Conservation (phyloP, 169 alveolate species). For the Plasmodium vivax region DNA sequence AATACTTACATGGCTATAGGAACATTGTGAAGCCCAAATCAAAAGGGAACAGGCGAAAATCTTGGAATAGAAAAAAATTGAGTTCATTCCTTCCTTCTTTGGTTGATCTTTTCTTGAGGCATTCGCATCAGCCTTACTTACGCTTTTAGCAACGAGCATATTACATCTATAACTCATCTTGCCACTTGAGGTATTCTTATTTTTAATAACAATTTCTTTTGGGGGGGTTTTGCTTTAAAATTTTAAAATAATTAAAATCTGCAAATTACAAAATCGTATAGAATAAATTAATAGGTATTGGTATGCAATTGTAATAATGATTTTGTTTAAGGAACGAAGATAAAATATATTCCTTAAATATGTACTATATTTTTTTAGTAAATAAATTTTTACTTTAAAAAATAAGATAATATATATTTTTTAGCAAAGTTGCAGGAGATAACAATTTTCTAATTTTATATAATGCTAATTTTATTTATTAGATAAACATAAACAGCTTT, state of each 20-base stretch:
- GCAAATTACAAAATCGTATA: neutral
- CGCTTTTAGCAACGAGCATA: neutral
- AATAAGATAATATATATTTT: neutral
- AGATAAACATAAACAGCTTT: neutral
- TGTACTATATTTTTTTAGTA: neutral
- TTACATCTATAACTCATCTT: neutral
- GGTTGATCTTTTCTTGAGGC: neutral
- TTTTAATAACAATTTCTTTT: neutral
- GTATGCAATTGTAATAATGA: neutral
- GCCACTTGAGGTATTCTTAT: neutral
- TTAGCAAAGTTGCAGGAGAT: neutral
- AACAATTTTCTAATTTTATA: neutral
- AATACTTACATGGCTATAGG: conserved; percentile 8
- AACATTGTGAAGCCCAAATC: conserved; percentile 32
- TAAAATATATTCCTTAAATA: neutral
- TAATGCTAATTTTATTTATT: neutral
- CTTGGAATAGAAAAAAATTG: neutral
- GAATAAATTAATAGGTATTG: neutral
- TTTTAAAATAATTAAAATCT: neutral
- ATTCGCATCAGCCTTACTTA: neutral
- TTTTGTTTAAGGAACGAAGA: neutral
- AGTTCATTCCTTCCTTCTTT: neutral
- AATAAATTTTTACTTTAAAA: neutral
- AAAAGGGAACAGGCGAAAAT: conserved; percentile 3
- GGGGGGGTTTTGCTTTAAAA: neutral